Evolutionary conservation across 805 yeast genomes (phyloP), one percentile per base, ranked within the genome.

Genomic region (Isabelozyma heimii): DNA sequence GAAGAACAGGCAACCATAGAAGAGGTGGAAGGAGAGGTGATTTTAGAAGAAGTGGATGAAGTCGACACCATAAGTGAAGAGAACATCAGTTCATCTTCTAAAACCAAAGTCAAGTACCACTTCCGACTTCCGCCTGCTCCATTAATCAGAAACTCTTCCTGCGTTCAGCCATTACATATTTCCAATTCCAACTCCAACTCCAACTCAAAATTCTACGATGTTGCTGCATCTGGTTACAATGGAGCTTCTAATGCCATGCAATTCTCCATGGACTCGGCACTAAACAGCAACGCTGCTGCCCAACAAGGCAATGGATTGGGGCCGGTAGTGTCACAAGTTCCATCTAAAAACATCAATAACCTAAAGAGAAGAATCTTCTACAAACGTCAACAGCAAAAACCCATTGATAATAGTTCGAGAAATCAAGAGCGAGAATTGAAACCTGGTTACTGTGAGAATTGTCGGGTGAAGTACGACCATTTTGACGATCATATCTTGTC

Each of bases 401-500:
- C 52, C 30, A 26, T 33, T 26, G 44, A 41, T 30, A 10, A 15
- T 30, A 12, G 14, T 5, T 15, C n/a, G 46, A 44, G 42, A 42
- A 51, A 45, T 35, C 56, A 58, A 47, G 66, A 63, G 37, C 65
- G 64, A 45, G 76, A 71, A 37, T 48, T 62, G 41, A 68, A 67
- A 45, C 80, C 92, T 0, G 97, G 97, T 0, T 91, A 89, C 66
- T 92, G 99, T 69, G 99, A 92, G 63, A 92, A 92, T 62, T 92
- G 99, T 67, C 76, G 92, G 20, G 87, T 86, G 51, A 85, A 85
- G 62, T 92, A 87, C 62, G 91, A 87, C 45, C 81, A 82, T 55
- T 84, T 91, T 60, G 88, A 83, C 24, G 88, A 82, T 49, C 99
- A 92, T 63, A 80, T 89, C 39, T 59, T 61, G 27, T 77, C 89